Conservation (phyloP, 2,329 filamentous ascomycete genomes). For the Trichoderma endophyticum region DNA sequence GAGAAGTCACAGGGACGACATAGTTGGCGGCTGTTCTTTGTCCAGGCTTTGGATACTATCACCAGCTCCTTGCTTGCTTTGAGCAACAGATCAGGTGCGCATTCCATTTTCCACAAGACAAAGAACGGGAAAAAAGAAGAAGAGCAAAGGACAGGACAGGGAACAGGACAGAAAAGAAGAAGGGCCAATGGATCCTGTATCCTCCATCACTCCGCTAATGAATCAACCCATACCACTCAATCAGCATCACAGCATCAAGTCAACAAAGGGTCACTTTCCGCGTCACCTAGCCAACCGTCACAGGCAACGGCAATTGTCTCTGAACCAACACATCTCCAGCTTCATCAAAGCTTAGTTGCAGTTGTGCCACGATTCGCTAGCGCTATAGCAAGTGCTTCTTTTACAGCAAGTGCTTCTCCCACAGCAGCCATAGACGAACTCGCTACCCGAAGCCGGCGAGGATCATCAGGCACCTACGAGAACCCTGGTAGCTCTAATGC, state of each 20-base stretch:
- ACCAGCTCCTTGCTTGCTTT: background rate
- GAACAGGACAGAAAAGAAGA: background rate
- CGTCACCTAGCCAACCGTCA: background rate
- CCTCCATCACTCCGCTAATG: background rate
- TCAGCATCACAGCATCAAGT: background rate
- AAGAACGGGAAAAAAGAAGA: background rate
- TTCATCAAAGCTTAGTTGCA: background rate
- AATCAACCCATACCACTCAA: background rate
- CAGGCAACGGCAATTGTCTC: background rate
- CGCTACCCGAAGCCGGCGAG: slow-evolving; percentile 8
- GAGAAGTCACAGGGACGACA: background rate
- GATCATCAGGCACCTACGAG: slow-evolving; percentile 5
- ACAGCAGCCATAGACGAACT: background rate
- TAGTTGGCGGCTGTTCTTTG: background rate
- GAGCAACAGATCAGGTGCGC: background rate
- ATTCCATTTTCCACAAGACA: background rate
- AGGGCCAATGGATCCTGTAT: background rate
- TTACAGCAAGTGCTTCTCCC: background rate
- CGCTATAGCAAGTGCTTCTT: background rate
- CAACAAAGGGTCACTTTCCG: background rate
- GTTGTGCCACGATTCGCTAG: background rate
- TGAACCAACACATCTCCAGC: background rate
- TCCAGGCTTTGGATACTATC: background rate
- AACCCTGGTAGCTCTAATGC: background rate
- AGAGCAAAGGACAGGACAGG: background rate